A percentile compares a stretch with the other conserved stretches of the same genome.
phyloP scores from a whole-genome alignment of 2,329 filamentous ascomycete genomes.

The Fusarium virguliforme region DNA sequence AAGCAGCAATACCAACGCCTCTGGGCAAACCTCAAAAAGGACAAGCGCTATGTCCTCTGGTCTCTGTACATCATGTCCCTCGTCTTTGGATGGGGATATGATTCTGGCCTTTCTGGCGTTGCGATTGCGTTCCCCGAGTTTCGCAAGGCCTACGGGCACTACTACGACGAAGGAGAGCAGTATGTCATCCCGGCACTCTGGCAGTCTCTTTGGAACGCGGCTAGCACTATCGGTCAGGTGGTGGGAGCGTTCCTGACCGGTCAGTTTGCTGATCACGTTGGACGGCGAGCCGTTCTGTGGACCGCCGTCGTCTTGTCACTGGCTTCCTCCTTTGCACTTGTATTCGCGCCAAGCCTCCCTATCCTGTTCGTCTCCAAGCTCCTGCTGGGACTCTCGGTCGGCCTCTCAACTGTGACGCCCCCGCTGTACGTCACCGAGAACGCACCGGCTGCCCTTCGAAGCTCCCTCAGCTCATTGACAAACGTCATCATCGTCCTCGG shows the following conservation, averaged over 20 bases:
- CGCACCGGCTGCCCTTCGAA: constrained; percentile 50
- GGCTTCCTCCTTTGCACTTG: constrained; percentile 49
- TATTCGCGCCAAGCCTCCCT: constrained; percentile 50
- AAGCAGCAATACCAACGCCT: constrained; percentile 51
- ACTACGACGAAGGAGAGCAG: constrained; percentile 51
- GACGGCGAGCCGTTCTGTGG: constrained; percentile 48
- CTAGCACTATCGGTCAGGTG: constrained; percentile 55
- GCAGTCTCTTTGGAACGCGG: constrained; percentile 59
- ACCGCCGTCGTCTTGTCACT: constrained; percentile 46
- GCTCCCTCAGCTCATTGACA: constrained; percentile 49
- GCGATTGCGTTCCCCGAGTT: constrained; percentile 57
- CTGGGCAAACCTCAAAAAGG: constrained; percentile 52
- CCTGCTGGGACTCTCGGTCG: constrained; percentile 48
- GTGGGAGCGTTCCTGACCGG: constrained; percentile 50
- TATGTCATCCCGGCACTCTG: constrained; percentile 57
- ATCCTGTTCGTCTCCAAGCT: constrained; percentile 53
- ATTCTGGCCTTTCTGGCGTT: constrained; percentile 56
- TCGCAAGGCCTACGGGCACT: constrained; percentile 54
- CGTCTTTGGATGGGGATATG: constrained; percentile 57
- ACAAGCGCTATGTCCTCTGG: constrained; percentile 51
- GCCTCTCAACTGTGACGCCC: constrained; percentile 50
- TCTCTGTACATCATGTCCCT: constrained; percentile 53
- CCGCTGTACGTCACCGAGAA: constrained; percentile 53
- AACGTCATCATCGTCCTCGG: constrained; percentile 53
- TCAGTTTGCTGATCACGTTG: constrained; percentile 48